phyloP scores from a whole-genome alignment of 2,329 filamentous ascomycete genomes.

The Aspergillus niger region DNA sequence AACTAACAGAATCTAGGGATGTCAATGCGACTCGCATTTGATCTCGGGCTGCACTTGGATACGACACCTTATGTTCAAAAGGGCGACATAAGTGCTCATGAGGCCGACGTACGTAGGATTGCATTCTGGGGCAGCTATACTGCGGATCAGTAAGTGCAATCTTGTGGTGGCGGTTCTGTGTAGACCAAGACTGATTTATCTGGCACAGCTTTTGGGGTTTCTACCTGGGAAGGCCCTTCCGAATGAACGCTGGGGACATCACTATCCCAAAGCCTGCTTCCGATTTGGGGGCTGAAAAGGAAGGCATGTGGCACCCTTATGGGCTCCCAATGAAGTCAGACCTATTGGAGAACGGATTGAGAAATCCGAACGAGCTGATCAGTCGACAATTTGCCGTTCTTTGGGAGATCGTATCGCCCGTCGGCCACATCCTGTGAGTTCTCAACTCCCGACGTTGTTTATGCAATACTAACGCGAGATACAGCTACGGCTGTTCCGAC shows the following conservation, averaged over 20 bases:
- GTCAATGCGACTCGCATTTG: conserved; percentile 20
- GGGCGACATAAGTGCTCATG: conserved; percentile 18
- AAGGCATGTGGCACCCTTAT: conserved; percentile 27
- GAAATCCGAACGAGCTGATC: conserved; percentile 6
- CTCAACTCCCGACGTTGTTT: not conserved
- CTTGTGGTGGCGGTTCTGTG: conserved; percentile 1
- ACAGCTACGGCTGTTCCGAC: conserved; percentile 40
- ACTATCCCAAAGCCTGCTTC: conserved; percentile 34
- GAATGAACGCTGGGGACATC: conserved; percentile 38
- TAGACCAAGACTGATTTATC: not conserved
- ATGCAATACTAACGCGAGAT: conserved; percentile 14
- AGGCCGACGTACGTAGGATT: conserved; percentile 17
- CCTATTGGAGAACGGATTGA: conserved; percentile 24
- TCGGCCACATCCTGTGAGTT: conserved; percentile 45
- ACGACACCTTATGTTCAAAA: conserved; percentile 20
- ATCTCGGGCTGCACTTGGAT: conserved; percentile 19
- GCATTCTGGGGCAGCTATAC: conserved; percentile 20
- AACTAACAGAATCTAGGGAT: conserved; percentile 10
- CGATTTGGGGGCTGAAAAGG: conserved; percentile 11
- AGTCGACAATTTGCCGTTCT: conserved; percentile 31
- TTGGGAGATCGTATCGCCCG: conserved; percentile 48
- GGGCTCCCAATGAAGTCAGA: conserved; percentile 19
- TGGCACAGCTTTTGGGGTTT: conserved; percentile 29
- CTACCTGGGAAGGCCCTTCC: conserved; percentile 40
- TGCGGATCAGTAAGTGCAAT: conserved; percentile 17